Percentiles rank a stretch among this genome's conserved stretches.
Evolutionary conservation across 495 filamentous ascomycete species (phyloP).

Genomic region (Penicillium antarcticum): DNA sequence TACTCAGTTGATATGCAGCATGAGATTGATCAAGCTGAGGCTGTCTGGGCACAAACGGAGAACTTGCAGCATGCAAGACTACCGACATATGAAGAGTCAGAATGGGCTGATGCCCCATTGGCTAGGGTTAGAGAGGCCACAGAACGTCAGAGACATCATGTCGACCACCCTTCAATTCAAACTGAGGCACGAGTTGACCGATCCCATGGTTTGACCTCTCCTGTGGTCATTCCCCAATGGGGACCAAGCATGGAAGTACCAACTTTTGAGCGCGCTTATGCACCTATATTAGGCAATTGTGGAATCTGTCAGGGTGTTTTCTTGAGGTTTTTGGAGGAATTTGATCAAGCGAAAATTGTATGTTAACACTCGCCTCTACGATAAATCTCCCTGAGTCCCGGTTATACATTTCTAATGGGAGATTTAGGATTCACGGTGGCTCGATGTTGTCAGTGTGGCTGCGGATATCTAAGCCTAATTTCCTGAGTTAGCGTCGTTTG

Average conservation of each 20-base stretch:
- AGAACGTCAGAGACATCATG: too few species aligned
- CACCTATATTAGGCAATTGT: constrained; percentile 41
- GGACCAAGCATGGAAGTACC: constrained; percentile 39
- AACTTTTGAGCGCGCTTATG: constrained; percentile 51
- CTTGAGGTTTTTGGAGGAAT: constrained; percentile 43
- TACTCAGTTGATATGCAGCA: background rate
- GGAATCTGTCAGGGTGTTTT: constrained; percentile 46
- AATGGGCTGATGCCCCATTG: too few species aligned
- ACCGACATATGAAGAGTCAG: background rate
- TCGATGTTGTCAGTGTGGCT: background rate
- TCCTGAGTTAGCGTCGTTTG: background rate
- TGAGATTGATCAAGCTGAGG: background rate
- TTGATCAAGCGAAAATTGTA: constrained; percentile 38
- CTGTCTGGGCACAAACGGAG: background rate
- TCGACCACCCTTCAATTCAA: too few species aligned
- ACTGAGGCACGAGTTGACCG: background rate
- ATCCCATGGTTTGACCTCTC: constrained; percentile 23
- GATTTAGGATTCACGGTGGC: background rate
- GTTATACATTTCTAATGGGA: background rate
- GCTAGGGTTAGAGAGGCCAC: too few species aligned
- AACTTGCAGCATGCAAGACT: background rate
- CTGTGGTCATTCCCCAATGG: constrained; percentile 50
- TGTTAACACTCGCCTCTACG: constrained; percentile 24
- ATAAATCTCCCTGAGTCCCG: background rate
- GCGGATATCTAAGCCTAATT: background rate